Base-by-base conservation (phyloP, 371 early-diverging fungal genomes). In the Syncephalastrum sp. region DNA sequence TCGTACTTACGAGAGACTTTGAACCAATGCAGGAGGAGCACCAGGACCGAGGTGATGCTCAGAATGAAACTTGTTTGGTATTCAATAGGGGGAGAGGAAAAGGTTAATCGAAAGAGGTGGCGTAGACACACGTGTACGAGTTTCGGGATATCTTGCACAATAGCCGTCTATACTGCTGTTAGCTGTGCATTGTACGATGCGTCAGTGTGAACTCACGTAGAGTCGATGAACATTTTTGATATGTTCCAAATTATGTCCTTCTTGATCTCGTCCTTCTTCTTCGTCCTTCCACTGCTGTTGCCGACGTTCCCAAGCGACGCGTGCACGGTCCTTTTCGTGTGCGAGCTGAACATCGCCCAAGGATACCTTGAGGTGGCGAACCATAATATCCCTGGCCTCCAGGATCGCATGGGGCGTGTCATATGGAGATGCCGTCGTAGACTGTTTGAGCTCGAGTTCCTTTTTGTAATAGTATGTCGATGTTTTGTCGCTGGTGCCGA, bases 21-120 rank as follows among this genome's bases (percentile, higher is more conserved):
- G 54, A 83, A 75, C 60, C 83, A 80, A 57, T 89, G 87, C 2
- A 94, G 61, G 29, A 92, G 60, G 5, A 87, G 57, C 6, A 90
- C 33, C 19, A 93, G 47, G 27, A 88, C 83, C 25, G 82, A 82
- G 16, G 89, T 83, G 0, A 91, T 83, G 5, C 89, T 82, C 29
- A 5, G 23, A n/a, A 48, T 38, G 13, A 14, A 5, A 48, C 1
- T 14, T 17, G 14, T 27, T 17, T 42, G 14, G n/a, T 33, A 12
- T 5, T 10, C 43, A 14, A 17, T 16, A 13, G 54, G 41, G 10
- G 42, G n/a, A 29, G 38, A 5, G 44, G 27, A 25, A 19, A 17
- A 5, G 46, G 21, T 21, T 69, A 67, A 19, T 71, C 68, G 1
- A 72, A 82, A 21, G 23, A 82, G 52, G 2, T 73, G 44, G 53